Evolutionary conservation across 352 stramenopile species (phyloP), one percentile per base, ranked within the genome.

Genomic region (Phytophthora melonis): DNA sequence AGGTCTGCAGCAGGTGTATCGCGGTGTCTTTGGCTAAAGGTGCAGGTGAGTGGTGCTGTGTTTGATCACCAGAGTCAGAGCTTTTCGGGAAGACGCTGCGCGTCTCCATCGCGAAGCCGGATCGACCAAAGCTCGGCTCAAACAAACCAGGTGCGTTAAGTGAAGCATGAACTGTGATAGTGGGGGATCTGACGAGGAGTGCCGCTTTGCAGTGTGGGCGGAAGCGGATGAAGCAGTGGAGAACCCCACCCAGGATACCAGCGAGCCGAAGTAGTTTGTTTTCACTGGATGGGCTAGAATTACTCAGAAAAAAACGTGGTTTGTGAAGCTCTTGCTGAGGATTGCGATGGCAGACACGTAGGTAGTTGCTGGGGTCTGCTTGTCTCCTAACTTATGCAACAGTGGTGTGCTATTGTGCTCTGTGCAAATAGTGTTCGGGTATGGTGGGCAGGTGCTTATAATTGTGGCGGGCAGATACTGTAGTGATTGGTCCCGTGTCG

Each of bases 91-190:
- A 87, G 70, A 97, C 93, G 21, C 75, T 99, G 69, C 91, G 85
- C 43, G 96, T 99, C 53, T 96, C 91, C 50, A 90, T 98, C 43
- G 96, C 96, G 19, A 97, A 97, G 65, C 88, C 92, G 1, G 88
- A 95, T 55, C 78, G 82, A 18, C 81, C 87, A 1, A 92, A 95
- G 68, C 80, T 95, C 8, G 89, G 89, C 19, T 88, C 87, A 0
- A 80, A 84, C 32, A 95, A 93, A 54, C 87, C 89, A 91, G 87
- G 89, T 94, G 58, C 53, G 75, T 68, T 32, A 52, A 3, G 6
- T 18, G 27, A 39, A 62, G 13, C 16, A 47, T 23, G 19, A 45
- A 4, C 13, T 45, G 18, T 45, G 1, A 11, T 45, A 32, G 19
- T 53, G 3, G 53, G 18, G 50, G 3, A 55, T 19, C 27, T 62